phyloP scores from a whole-genome alignment of 139 green algal species.

The Monoraphidium neglectum region DNA sequence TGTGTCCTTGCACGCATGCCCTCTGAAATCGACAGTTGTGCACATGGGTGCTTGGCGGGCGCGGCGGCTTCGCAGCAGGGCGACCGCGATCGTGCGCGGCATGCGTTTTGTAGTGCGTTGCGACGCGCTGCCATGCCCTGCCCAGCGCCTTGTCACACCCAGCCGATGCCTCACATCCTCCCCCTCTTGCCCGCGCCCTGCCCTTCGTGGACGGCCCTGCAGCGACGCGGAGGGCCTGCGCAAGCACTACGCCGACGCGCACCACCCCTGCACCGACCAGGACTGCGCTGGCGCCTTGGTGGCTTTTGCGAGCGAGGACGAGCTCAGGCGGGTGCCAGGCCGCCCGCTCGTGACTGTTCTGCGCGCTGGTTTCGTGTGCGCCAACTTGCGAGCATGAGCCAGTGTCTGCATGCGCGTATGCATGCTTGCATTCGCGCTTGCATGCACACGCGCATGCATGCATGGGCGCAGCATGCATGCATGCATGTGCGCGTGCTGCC shows the following conservation, averaged over 20 bases:
- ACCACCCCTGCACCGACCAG: conserved; percentile 62
- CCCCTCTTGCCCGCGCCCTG: too few species aligned
- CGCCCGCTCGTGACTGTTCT: neutral
- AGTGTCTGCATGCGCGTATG: too few species aligned
- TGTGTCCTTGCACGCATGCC: too few species aligned
- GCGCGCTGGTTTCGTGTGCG: too few species aligned
- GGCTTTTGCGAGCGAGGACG: conserved; percentile 62
- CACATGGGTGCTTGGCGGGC: neutral
- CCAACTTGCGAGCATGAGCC: neutral
- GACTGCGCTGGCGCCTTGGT: conserved; percentile 67
- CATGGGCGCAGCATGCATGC: too few species aligned
- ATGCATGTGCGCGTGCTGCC: too few species aligned
- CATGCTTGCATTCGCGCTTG: too few species aligned
- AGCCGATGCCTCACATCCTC: too few species aligned
- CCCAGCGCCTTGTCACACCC: neutral
- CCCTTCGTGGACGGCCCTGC: conserved; percentile 12
- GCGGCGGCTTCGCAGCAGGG: neutral
- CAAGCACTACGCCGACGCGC: conserved; percentile 26
- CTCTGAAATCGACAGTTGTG: too few species aligned
- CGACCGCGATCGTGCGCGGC: neutral
- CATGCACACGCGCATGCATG: too few species aligned
- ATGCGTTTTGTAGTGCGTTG: neutral
- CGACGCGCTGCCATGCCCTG: neutral
- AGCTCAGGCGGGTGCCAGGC: conserved; percentile 43
- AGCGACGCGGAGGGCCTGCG: conserved; percentile 21